Conservation (phyloP, 2,329 filamentous ascomycete genomes). For the Trichoderma arundinaceum region DNA sequence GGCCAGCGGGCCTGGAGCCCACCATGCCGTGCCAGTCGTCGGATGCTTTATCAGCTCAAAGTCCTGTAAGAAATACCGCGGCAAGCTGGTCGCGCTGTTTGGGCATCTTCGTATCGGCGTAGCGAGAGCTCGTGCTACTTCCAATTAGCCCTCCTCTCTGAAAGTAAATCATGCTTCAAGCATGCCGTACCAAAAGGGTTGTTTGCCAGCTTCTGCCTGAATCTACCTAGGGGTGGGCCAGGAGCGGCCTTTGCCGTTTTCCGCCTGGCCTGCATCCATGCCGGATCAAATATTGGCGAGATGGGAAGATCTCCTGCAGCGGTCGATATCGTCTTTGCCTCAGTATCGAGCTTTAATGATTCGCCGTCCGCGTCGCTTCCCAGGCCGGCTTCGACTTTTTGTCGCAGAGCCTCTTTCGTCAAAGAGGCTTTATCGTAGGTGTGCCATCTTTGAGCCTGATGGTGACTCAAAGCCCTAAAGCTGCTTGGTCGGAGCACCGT, state of each 20-base stretch:
- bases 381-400: conserved; percentile 44
- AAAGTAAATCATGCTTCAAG: neutral
- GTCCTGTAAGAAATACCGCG: conserved; percentile 66
- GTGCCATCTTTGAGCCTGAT: conserved; percentile 41
- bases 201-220: conserved; percentile 63
- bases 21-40: conserved; percentile 58
- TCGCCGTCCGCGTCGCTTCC: conserved; percentile 41
- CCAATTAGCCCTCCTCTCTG: conserved; percentile 30
- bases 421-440: conserved; percentile 43
- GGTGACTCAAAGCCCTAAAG: conserved; percentile 20
- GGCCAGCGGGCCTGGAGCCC: conserved; percentile 55
- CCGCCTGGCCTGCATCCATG: conserved; percentile 53
- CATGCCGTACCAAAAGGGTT: conserved; percentile 67
- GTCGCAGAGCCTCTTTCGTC: conserved; percentile 41
- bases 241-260: conserved; percentile 49
- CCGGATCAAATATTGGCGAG: conserved; percentile 60
- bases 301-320: conserved; percentile 55
- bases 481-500: conserved; percentile 34
- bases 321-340: conserved; percentile 53
- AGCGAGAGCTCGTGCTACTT: conserved; percentile 64
- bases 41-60: conserved; percentile 64
- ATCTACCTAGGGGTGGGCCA: conserved; percentile 47
- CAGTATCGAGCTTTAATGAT: conserved; percentile 46
- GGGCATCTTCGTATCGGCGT: conserved; percentile 63
- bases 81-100: conserved; percentile 56